Conservation (phyloP, 345 rosid species). For the Gossypium thurberi region DNA sequence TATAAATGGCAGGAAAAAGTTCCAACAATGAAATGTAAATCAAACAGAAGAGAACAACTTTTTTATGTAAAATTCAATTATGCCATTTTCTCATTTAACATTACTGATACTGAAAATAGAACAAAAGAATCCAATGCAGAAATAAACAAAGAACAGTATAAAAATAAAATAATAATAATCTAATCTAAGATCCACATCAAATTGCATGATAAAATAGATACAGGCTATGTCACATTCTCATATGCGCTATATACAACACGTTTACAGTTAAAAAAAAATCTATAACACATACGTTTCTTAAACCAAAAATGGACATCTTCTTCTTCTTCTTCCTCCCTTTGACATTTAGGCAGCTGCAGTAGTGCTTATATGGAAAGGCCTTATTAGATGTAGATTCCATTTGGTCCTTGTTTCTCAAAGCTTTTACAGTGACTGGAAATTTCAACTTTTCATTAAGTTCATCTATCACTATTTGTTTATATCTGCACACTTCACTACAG, state of each 20-base stretch:
- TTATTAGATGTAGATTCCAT: constrained; percentile 31
- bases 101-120: no score
- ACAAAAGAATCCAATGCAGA: no score
- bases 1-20: no score
- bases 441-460: constrained; percentile 47
- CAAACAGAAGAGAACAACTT: no score
- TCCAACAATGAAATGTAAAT: no score
- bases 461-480: constrained; percentile 62
- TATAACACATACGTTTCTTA: no score
- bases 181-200: background rate
- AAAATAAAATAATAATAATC: no score
- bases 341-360: constrained; percentile 37
- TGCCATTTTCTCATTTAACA: no score
- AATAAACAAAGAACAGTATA: no score
- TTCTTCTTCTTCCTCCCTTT: constrained; percentile 8
- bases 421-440: constrained; percentile 56
- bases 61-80: no score
- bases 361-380: constrained; percentile 28
- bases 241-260: background rate
- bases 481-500: constrained; percentile 83
- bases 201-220: background rate
- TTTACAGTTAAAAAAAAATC: constrained; percentile 8
- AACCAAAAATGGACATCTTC: background rate
- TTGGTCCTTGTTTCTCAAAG: constrained; percentile 41
- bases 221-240: constrained; percentile 6